phyloP scores from a whole-genome alignment of 2,329 filamentous ascomycete species.

The Cercospora canescens region DNA sequence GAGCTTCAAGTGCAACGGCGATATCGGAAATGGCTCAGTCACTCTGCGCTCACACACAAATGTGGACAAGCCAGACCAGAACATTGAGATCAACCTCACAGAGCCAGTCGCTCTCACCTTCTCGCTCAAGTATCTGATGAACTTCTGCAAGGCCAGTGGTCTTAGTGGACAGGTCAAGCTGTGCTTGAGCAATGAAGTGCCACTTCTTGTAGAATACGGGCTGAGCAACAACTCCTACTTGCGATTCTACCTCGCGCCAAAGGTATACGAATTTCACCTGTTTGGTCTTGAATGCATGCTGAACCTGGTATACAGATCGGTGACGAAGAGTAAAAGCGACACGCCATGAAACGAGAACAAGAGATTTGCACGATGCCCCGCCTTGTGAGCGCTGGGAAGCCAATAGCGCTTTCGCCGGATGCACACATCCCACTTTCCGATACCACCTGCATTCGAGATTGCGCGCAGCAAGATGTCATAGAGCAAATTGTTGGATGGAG shows the following conservation, averaged over 20 bases:
- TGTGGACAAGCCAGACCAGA: constrained; percentile 82
- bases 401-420: not conserved
- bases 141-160: constrained; percentile 97
- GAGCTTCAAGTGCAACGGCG: constrained; percentile 89
- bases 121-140: constrained; percentile 98
- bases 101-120: constrained; percentile 95
- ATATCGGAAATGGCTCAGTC: constrained; percentile 94
- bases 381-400: not conserved
- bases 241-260: constrained; percentile 96
- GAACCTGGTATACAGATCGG: constrained; percentile 59
- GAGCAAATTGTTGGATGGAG: constrained; percentile 8
- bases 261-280: constrained; percentile 61
- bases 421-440: not conserved
- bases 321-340: constrained; percentile 57
- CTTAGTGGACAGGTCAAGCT: constrained; percentile 83
- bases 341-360: not conserved
- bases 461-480: constrained; percentile 1
- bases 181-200: constrained; percentile 93
- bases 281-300: not conserved
- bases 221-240: constrained; percentile 81
- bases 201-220: constrained; percentile 89
- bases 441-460: constrained; percentile 5
- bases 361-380: not conserved
- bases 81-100: constrained; percentile 84
- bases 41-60: constrained; percentile 86